A percentile compares a stretch with the other conserved stretches of the same genome.
phyloP scores from a whole-genome alignment of 2,329 filamentous ascomycete genomes.

The Ceratocystis huliohia region DNA sequence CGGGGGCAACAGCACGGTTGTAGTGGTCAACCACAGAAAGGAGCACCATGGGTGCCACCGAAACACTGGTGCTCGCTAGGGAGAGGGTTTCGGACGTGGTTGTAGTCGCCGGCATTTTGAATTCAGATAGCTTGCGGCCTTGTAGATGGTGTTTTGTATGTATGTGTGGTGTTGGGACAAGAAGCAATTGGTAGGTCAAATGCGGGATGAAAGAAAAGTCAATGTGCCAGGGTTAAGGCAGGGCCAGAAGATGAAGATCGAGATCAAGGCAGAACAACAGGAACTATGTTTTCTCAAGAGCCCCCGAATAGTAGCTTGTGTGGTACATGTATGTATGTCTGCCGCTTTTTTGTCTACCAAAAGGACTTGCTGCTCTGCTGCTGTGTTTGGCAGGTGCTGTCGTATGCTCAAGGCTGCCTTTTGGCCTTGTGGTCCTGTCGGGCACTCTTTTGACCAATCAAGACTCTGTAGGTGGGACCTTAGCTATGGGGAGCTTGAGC shows the following conservation, averaged over 20 bases:
- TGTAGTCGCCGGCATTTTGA: conserved; percentile 59
- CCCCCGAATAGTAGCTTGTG: background rate
- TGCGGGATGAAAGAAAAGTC: background rate
- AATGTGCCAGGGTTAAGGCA: background rate
- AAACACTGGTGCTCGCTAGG: conserved; percentile 87
- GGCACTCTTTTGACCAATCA: conserved; percentile 20
- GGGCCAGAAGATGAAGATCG: background rate
- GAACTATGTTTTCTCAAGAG: too few relatives aligned
- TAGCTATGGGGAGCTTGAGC: conserved; percentile 11
- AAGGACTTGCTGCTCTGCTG: background rate
- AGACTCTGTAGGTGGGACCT: conserved; percentile 2
- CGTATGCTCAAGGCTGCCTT: conserved; percentile 26
- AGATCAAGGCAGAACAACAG: background rate
- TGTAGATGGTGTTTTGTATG: too few relatives aligned
- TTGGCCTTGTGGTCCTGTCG: conserved; percentile 20
- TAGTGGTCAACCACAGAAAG: conserved; percentile 98
- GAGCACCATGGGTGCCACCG: conserved; percentile 92
- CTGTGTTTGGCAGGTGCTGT: conserved; percentile 23
- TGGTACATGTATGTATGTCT: background rate
- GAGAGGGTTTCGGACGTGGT: conserved; percentile 94
- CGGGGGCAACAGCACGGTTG: conserved; percentile 80
- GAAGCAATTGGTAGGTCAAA: too few relatives aligned
- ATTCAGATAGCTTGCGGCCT: background rate
- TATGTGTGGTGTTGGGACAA: too few relatives aligned
- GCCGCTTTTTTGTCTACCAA: background rate